A percentile compares a stretch with the other conserved stretches of the same genome.
These are phyloP conservation scores for Pugionium dolabratum DNA, from an alignment of 345 rosid species.

Conservation along the genomic window DNA sequence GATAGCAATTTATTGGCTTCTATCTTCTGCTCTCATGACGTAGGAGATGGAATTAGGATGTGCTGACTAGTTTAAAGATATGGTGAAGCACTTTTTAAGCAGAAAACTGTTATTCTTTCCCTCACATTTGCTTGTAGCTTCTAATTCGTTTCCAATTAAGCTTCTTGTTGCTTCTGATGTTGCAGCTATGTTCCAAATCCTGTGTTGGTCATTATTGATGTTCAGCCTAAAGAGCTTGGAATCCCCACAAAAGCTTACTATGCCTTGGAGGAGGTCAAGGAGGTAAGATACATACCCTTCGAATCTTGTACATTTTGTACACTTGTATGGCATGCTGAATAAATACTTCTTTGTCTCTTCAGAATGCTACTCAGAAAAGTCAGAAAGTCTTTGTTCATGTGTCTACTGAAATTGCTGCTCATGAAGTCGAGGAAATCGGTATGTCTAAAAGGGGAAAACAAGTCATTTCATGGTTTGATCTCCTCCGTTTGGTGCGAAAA, in stretches of 20 bases:
- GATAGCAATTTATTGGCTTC: neutral
- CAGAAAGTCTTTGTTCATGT: conserved; percentile 81
- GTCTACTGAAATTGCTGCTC: conserved; percentile 51
- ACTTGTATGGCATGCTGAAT: neutral
- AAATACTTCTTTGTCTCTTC: conserved; percentile 20
- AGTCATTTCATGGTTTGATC: neutral
- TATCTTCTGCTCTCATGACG: neutral
- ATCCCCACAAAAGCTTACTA: conserved; percentile 88
- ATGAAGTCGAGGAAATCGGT: conserved; percentile 95
- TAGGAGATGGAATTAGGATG: neutral
- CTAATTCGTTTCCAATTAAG: neutral
- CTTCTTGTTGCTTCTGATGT: conserved; percentile 13
- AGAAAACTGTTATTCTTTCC: neutral
- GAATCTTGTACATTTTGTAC: neutral
- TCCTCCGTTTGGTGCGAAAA: conserved; percentile 1
- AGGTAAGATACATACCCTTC: conserved; percentile 44
- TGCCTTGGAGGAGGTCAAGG: conserved; percentile 88
- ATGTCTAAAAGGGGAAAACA: conserved; percentile 28
- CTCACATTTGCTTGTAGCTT: conserved; percentile 2
- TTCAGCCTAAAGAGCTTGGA: conserved; percentile 85
- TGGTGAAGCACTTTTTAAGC: neutral
- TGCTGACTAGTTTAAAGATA: neutral
- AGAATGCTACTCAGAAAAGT: conserved; percentile 90
- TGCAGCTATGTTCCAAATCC: conserved; percentile 80
- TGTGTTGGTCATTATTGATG: conserved; percentile 89